phyloP scores from a whole-genome alignment of 306 rosid genomes.

The Gillenia trifoliata region DNA sequence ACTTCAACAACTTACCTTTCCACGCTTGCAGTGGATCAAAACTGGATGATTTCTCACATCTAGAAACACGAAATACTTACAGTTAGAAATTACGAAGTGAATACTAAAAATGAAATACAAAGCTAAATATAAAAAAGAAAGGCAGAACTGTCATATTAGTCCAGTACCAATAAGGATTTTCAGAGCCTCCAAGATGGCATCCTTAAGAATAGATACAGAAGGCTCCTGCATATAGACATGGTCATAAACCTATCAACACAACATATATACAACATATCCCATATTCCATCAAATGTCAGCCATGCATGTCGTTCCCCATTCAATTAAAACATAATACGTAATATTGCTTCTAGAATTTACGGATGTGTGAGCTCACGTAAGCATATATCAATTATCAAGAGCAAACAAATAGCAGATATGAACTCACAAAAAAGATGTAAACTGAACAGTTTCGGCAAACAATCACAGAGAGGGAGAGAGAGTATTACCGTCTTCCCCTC shows the following conservation, averaged over 20 bases:
- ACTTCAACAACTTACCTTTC: conserved; percentile 34
- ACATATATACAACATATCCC: background rate
- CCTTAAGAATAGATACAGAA: conserved; percentile 42
- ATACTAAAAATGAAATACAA: background rate
- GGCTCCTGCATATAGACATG: conserved; percentile 49
- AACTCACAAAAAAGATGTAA: background rate
- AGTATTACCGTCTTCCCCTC: conserved; percentile 81
- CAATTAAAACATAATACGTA: background rate
- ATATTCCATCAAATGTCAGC: background rate
- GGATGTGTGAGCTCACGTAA: background rate
- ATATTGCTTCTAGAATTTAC: background rate
- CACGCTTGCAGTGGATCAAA: conserved; percentile 65
- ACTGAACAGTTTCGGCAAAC: background rate
- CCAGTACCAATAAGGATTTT: conserved; percentile 62
- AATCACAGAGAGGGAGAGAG: conserved; percentile 3
- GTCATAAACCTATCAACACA: conserved; percentile 1
- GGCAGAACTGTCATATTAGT: background rate
- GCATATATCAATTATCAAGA: background rate
- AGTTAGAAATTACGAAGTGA: background rate
- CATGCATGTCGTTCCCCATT: background rate
- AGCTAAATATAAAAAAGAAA: background rate
- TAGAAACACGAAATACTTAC: conserved; percentile 14
- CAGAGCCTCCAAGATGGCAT: conserved; percentile 69
- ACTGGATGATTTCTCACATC: conserved; percentile 64
- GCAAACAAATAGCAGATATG: background rate